phyloP scores from a whole-genome alignment of 768 basidiomycete species.

The Boletus eberwhitei region DNA sequence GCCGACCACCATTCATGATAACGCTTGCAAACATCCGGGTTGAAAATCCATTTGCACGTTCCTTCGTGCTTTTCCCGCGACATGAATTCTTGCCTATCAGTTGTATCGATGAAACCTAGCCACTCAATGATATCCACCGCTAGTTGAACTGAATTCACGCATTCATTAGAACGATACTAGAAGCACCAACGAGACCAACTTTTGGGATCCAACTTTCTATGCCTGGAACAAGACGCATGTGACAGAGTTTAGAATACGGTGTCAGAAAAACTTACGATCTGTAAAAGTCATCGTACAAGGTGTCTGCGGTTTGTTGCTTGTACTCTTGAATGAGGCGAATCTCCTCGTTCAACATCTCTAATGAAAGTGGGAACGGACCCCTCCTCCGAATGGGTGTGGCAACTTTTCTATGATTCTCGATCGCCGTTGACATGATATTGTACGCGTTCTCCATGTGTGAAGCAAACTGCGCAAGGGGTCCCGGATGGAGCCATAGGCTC shows the following conservation, averaged over 20 bases:
- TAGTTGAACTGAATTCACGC: constrained; percentile 18
- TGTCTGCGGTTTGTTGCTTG: constrained; percentile 14
- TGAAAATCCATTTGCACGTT: constrained; percentile 26
- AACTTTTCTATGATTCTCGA: constrained; percentile 17
- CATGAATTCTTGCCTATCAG: constrained; percentile 26
- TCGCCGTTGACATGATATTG: constrained; percentile 20
- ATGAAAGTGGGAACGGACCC: constrained; percentile 20
- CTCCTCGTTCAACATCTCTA: constrained; percentile 24
- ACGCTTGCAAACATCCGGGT: constrained; percentile 12
- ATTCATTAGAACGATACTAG: constrained; percentile 1
- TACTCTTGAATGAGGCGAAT: constrained; percentile 20
- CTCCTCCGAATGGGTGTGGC: constrained; percentile 12
- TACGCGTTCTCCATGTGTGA: constrained; percentile 19
- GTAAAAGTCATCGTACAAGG: constrained; percentile 22
- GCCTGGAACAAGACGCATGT: constrained; percentile 7
- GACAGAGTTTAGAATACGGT: neutral
- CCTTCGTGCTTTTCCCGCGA: constrained; percentile 21
- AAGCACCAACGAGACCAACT: constrained; percentile 6
- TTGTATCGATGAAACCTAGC: constrained; percentile 23
- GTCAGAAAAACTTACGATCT: constrained; percentile 9
- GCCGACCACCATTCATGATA: constrained; percentile 21
- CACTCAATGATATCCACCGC: constrained; percentile 21
- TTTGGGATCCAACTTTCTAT: constrained; percentile 22
- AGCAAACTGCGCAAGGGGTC: constrained; percentile 17
- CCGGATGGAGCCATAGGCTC: constrained; percentile 13